Conservation (phyloP, 768 basidiomycete species). For the Suillus weaverae region DNA sequence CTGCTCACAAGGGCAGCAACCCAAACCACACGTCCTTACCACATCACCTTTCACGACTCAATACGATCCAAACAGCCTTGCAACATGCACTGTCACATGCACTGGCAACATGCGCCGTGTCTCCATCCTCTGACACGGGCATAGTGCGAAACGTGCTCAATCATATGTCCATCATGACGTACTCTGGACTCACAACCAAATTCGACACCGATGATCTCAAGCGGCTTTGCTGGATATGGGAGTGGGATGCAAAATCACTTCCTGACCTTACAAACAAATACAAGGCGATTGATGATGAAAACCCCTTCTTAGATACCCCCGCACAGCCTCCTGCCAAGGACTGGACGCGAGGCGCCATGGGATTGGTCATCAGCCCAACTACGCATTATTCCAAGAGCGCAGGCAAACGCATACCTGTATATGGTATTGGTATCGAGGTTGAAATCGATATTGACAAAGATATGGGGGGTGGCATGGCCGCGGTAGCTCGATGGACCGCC, state of each 20-base stretch:
- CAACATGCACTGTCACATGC: constrained; percentile 86
- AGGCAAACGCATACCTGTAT: constrained; percentile 71
- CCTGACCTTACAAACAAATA: constrained; percentile 22
- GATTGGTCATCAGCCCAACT: constrained; percentile 69
- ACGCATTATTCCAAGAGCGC: constrained; percentile 69
- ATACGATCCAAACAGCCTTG: constrained; percentile 63
- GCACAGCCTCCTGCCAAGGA: constrained; percentile 48
- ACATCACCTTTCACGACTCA: constrained; percentile 58
- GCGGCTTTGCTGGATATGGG: constrained; percentile 86
- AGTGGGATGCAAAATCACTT: constrained; percentile 67
- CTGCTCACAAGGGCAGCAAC: constrained; percentile 37
- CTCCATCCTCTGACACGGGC: constrained; percentile 75
- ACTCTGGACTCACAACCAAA: constrained; percentile 62
- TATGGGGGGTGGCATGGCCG: constrained; percentile 82
- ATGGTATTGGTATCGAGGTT: constrained; percentile 85
- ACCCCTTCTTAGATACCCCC: constrained; percentile 64
- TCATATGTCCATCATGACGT: constrained; percentile 68
- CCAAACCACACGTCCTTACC: constrained; percentile 44
- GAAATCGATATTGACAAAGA: constrained; percentile 83
- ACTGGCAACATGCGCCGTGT: constrained; percentile 77
- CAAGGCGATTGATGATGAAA: constrained; percentile 54
- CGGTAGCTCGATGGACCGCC: constrained; percentile 85
- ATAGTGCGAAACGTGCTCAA: constrained; percentile 78
- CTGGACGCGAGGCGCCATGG: constrained; percentile 82
- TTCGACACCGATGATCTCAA: constrained; percentile 70